Evolutionary conservation across 768 basidiomycete genomes (phyloP).

Genomic region (Russula dissimulans): DNA sequence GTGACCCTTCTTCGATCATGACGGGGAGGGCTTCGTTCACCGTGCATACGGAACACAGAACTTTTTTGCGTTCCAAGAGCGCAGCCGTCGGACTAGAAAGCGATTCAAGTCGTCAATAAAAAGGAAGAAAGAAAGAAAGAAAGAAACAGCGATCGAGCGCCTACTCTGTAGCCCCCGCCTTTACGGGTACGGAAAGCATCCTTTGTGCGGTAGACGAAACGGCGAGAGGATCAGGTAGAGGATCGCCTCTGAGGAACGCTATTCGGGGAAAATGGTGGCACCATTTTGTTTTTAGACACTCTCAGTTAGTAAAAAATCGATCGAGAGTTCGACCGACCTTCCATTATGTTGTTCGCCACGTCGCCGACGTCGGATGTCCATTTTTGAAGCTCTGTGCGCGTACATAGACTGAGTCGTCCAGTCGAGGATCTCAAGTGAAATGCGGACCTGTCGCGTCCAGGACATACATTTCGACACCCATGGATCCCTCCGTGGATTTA

Average conservation of each 20-base stretch:
- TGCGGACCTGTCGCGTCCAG: constrained; percentile 58
- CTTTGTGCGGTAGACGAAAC: constrained; percentile 47
- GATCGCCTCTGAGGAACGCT: constrained; percentile 18
- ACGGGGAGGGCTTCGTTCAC: constrained; percentile 43
- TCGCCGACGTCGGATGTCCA: constrained; percentile 53
- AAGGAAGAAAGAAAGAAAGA: too few relatives aligned
- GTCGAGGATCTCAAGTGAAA: constrained; percentile 17
- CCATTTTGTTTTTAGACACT: not conserved
- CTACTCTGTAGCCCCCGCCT: constrained; percentile 35
- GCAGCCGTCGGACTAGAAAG: constrained; percentile 45
- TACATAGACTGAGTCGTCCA: constrained; percentile 27
- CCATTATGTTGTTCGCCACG: constrained; percentile 39
- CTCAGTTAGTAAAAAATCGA: not conserved
- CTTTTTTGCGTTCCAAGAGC: constrained; percentile 46
- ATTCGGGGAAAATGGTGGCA: not conserved
- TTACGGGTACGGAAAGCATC: constrained; percentile 40
- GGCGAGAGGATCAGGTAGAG: constrained; percentile 46
- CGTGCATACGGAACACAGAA: constrained; percentile 58
- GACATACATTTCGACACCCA: constrained; percentile 42
- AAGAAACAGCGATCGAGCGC: constrained; percentile 12
- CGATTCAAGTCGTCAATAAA: not conserved
- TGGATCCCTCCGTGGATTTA: constrained; percentile 27
- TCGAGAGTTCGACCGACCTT: constrained; percentile 30
- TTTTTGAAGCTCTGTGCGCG: constrained; percentile 9
- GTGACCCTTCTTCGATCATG: constrained; percentile 47